Evolutionary conservation across 176 grass and related monocot species (phyloP).

Genomic region (Elymus sibiricus): DNA sequence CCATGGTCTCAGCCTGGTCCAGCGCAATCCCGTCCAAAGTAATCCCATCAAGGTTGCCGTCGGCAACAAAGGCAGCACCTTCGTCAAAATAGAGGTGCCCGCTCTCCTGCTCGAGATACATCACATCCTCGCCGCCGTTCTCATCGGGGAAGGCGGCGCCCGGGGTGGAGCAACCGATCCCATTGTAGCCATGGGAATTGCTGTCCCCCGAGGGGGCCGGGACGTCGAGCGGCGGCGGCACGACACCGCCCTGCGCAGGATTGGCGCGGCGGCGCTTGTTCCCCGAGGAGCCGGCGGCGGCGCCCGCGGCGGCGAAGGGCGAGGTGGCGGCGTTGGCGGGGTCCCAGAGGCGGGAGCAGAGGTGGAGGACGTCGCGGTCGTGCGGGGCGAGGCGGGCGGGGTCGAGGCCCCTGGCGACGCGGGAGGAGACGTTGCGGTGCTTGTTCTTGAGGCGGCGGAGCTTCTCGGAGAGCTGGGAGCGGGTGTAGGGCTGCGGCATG

Average conservation of each 20-base stretch:
- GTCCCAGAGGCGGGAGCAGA: conserved; percentile 92
- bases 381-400: conserved; percentile 83
- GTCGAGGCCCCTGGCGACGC: conserved; percentile 67
- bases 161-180: not conserved
- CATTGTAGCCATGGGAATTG: conserved; percentile 40
- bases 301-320: conserved; percentile 41
- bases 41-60: conserved; percentile 22
- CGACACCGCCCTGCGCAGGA: conserved; percentile 5
- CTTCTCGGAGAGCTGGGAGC: conserved; percentile 96
- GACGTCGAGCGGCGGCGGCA: not conserved
- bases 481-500: conserved; percentile 88
- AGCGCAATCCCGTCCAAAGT: conserved; percentile 23
- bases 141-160: conserved; percentile 4
- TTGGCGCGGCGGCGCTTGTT: conserved; percentile 87
- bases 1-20: conserved; percentile 5
- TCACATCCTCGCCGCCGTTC: not conserved
- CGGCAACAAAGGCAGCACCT: not conserved
- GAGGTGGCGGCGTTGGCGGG: conserved; percentile 69
- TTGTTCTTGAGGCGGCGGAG: conserved; percentile 88
- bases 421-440: conserved; percentile 43
- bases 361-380: conserved; percentile 93
- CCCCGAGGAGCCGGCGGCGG: conserved; percentile 33
- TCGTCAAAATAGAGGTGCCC: conserved; percentile 18
- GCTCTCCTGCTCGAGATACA: conserved; percentile 35
- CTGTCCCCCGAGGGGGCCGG: conserved; percentile 25